Evolutionary conservation across 2,329 filamentous ascomycete species (phyloP).

Genomic region (Xylaria sp.): DNA sequence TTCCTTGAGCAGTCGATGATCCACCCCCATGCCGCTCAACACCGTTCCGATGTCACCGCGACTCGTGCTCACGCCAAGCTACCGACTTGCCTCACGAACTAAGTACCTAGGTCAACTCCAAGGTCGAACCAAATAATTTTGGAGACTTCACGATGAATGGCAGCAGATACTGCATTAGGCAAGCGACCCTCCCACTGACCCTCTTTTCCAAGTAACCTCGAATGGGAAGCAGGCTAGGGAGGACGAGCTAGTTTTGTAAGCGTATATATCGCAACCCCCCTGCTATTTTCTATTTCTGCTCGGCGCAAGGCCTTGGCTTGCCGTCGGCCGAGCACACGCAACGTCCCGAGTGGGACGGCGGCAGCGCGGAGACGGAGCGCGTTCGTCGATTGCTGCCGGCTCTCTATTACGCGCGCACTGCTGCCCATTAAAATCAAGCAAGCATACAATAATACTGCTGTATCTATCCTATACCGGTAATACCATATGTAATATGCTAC

Average conservation of each 20-base stretch:
- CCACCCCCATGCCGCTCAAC: neutral
- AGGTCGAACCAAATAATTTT: neutral
- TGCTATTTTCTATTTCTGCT: neutral
- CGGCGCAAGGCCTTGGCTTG: neutral
- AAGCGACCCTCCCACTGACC: neutral
- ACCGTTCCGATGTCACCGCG: slow-evolving; percentile 3
- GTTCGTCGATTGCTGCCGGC: neutral
- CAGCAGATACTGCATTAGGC: neutral
- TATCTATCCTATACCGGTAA: no score
- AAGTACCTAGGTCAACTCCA: neutral
- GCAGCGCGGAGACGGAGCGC: neutral
- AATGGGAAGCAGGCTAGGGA: neutral
- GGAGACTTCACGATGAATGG: neutral
- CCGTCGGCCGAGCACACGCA: neutral
- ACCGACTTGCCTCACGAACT: slow-evolving; percentile 14
- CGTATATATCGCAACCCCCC: neutral
- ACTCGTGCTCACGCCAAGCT: neutral
- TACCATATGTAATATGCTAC: no score
- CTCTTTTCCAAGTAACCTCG: neutral
- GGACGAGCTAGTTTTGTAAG: neutral
- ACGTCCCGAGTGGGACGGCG: neutral
- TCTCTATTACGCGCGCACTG: neutral
- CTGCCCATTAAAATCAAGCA: neutral
- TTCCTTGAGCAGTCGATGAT: neutral
- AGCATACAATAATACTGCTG: neutral